Conservation (phyloP, 148 eudicot species). For the Suaeda aralocaspica region DNA sequence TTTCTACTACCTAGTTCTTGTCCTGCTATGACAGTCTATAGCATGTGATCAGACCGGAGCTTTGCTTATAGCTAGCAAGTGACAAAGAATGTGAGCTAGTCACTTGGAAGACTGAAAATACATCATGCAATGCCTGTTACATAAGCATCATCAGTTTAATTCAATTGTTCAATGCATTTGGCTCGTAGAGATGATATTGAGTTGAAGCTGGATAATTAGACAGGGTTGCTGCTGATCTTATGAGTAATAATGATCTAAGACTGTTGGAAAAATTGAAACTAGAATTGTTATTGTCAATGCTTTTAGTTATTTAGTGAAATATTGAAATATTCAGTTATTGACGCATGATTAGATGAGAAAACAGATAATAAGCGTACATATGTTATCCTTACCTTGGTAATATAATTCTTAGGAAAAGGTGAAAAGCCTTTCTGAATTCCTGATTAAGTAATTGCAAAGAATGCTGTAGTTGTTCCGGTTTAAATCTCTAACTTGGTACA, state of each 20-base stretch:
- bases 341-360: neutral
- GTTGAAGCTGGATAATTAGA: neutral
- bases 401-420: neutral
- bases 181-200: neutral
- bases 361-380: neutral
- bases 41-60: neutral
- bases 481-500: neutral
- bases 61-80: neutral
- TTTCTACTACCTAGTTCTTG: too few species aligned
- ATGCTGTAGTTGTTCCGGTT: neutral
- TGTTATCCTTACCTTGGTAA: neutral
- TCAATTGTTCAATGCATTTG: neutral
- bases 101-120: neutral
- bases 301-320: neutral
- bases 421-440: too few species aligned
- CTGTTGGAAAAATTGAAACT: neutral
- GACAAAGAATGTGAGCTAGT: neutral
- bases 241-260: neutral
- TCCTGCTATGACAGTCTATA: neutral
- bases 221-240: neutral
- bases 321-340: neutral
- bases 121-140: neutral
- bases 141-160: neutral
- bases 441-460: neutral
- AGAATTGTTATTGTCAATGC: neutral